Conservation (phyloP, 176 grass and related monocot genomes). For the sorghum (Sorghum bicolor) region DNA sequence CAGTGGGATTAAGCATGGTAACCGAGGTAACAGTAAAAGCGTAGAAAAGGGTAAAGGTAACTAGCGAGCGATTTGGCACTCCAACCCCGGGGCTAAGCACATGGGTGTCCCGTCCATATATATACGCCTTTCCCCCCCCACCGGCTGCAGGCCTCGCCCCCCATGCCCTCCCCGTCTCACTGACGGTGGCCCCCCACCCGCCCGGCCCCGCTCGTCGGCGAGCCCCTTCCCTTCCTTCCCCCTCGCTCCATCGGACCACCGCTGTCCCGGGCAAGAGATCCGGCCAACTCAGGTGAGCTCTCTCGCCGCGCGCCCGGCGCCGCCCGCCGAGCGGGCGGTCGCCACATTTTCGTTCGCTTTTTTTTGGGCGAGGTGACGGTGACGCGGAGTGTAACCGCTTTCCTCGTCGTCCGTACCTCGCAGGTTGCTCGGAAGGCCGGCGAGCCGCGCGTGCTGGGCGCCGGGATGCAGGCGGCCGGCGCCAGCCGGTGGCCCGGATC, state of each 20-base stretch:
- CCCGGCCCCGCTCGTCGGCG: constrained; percentile 30
- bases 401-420: neutral
- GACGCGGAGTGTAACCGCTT: constrained; percentile 24
- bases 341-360: neutral
- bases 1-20: constrained; percentile 29
- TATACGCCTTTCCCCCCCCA: constrained; percentile 20
- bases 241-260: neutral
- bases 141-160: constrained; percentile 23
- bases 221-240: neutral
- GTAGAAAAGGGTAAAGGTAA: neutral
- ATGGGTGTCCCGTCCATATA: constrained; percentile 23
- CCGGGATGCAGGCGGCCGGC: constrained; percentile 32
- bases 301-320: neutral
- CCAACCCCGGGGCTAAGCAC: neutral
- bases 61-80: constrained; percentile 27
- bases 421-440: constrained; percentile 38
- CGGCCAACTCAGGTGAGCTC: constrained; percentile 36
- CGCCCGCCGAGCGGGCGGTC: neutral
- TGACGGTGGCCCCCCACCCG: constrained; percentile 69
- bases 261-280: constrained; percentile 1
- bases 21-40: constrained; percentile 29
- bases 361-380: neutral
- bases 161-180: constrained; percentile 30
- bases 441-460: constrained; percentile 25
- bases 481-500: constrained; percentile 38